A percentile compares a stretch with the other conserved stretches of the same genome.
phyloP scores from a whole-genome alignment of 768 basidiomycete genomes.

The Mycena galericulata region DNA sequence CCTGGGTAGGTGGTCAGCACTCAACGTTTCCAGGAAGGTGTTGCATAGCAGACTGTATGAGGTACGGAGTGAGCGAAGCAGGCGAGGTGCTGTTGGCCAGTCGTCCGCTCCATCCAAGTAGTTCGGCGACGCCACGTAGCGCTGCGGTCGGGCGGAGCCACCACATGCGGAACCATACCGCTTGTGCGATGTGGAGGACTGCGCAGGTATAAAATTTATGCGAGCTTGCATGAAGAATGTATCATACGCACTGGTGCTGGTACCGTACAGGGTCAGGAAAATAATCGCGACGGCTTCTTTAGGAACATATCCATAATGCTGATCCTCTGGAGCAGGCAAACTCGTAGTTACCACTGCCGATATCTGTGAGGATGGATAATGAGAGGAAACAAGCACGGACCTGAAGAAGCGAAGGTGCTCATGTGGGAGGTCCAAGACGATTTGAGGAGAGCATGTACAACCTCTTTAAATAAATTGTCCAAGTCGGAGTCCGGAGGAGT shows the following conservation, averaged over 20 bases:
- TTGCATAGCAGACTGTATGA: conserved; percentile 54
- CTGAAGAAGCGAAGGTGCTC: no score
- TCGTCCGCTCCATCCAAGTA: conserved; percentile 62
- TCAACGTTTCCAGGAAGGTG: background rate
- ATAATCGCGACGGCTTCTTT: background rate
- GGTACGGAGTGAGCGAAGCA: conserved; percentile 41
- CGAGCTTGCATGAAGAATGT: no score
- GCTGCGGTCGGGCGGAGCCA: conserved; percentile 62
- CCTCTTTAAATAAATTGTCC: no score
- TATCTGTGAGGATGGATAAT: no score
- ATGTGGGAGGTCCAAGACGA: no score
- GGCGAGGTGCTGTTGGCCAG: conserved; percentile 60
- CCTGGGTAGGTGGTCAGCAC: conserved; percentile 41
- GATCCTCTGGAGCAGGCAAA: no score
- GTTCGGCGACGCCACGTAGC: conserved; percentile 60
- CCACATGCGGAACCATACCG: conserved; percentile 38
- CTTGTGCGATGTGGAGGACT: no score
- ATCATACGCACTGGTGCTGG: conserved; percentile 54
- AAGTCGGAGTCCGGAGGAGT: no score
- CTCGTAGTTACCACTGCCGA: no score
- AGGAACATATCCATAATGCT: background rate
- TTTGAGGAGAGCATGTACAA: no score
- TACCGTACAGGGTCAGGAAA: conserved; percentile 44
- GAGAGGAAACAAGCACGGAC: no score
- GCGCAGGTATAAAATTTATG: no score